Percentiles rank a stretch among this genome's conserved stretches.
phyloP scores from a whole-genome alignment of 202 grass and related monocot genomes.

The Tripidium arundinaceum region DNA sequence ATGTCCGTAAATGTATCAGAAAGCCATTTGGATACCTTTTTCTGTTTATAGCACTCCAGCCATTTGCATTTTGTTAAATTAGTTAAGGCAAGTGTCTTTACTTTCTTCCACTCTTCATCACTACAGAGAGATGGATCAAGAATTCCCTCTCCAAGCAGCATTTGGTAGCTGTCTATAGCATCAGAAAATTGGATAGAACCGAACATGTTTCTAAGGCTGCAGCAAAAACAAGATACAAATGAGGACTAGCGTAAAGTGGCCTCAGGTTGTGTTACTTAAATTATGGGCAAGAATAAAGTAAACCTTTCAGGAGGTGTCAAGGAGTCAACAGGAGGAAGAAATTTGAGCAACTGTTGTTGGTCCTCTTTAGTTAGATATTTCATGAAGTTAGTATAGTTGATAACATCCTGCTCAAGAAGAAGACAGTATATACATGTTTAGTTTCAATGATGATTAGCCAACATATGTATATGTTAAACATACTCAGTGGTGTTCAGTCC shows the following conservation, averaged over 20 bases:
- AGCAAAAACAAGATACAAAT: conserved; percentile 29
- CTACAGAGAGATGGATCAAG: conserved; percentile 36
- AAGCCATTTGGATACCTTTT: conserved; percentile 38
- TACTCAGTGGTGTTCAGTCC: not conserved
- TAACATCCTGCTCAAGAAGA: conserved; percentile 37
- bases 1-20: not conserved
- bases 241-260: conserved; percentile 1
- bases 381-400: conserved; percentile 53
- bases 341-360: conserved; percentile 49
- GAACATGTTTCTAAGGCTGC: conserved; percentile 61
- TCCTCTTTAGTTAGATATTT: conserved; percentile 62
- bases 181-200: conserved; percentile 50
- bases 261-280: not conserved
- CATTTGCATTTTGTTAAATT: conserved; percentile 49
- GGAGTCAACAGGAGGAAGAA: conserved; percentile 58
- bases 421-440: not conserved
- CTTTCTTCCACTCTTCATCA: conserved; percentile 42
- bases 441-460: not conserved
- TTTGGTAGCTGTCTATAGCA: conserved; percentile 50
- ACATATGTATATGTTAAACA: not conserved
- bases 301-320: conserved; percentile 46
- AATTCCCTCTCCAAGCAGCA: conserved; percentile 56
- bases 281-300: conserved; percentile 9
- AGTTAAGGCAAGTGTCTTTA: conserved; percentile 47
- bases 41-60: conserved; percentile 49